phyloP scores from a whole-genome alignment of 495 filamentous ascomycete genomes.

The Neurospora sp. region DNA sequence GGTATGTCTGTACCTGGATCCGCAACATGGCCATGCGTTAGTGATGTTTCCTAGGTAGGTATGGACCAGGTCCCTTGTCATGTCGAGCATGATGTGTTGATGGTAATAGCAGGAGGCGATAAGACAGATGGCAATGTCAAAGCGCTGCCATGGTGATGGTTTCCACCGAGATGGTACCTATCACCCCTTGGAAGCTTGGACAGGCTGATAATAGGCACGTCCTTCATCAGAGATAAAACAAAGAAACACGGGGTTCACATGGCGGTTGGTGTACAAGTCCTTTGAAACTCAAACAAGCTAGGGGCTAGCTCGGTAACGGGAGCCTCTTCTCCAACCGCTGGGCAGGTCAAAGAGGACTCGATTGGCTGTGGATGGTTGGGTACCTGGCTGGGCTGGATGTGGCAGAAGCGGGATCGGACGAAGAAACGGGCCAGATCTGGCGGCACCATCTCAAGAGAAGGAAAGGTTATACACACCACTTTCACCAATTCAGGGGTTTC shows the following conservation, averaged over 20 bases:
- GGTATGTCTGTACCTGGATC: not conserved
- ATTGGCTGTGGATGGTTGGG: not conserved
- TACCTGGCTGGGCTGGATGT: not conserved
- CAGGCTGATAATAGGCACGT: not conserved
- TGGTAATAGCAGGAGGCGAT: not conserved
- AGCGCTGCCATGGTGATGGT: not conserved
- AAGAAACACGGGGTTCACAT: conserved; percentile 12
- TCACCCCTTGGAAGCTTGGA: conserved; percentile 1
- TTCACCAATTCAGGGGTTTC: conserved; percentile 2
- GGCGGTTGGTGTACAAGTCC: conserved; percentile 10
- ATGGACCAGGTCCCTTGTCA: not conserved
- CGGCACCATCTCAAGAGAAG: not conserved
- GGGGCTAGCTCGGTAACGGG: conserved; percentile 1
- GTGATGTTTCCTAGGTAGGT: not conserved
- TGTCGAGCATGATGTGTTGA: not conserved
- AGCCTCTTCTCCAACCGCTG: conserved; percentile 11
- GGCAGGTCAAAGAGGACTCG: not conserved
- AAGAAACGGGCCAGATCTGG: conserved; percentile 4
- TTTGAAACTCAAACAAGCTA: conserved; percentile 19
- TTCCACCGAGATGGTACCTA: not conserved
- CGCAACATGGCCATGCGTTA: not conserved
- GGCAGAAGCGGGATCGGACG: conserved; percentile 4
- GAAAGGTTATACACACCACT: not conserved
- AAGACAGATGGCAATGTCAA: not conserved
- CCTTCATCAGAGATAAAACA: conserved; percentile 5